These are phyloP conservation scores for Earliella scabrosa DNA, from an alignment of 1,284 basidiomycete genomes.

Conservation along the genomic window DNA sequence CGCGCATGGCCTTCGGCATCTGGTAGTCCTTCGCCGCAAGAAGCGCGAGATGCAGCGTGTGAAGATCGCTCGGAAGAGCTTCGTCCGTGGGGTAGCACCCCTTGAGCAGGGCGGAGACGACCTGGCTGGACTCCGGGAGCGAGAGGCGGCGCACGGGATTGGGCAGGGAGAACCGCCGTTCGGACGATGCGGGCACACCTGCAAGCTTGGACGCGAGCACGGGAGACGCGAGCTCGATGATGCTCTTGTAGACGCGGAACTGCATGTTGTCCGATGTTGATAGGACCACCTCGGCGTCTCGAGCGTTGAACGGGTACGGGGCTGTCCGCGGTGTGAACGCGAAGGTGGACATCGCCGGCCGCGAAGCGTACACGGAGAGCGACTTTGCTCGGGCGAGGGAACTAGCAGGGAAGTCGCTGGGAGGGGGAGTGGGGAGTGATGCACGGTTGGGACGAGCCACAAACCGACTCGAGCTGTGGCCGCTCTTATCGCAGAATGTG, in stretches of 20 bases:
- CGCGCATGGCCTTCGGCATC: slow-evolving; percentile 3
- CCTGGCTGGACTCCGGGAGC: slow-evolving; percentile 1
- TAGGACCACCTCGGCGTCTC: slow-evolving; percentile 43
- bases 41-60: not conserved
- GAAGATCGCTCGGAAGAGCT: not conserved
- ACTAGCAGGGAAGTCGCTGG: not conserved
- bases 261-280: slow-evolving; percentile 50
- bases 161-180: not conserved
- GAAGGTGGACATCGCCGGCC: not conserved
- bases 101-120: not conserved
- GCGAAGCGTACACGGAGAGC: not conserved
- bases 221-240: slow-evolving; percentile 47
- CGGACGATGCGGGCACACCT: not conserved
- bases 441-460: not conserved
- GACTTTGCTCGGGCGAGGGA: not conserved
- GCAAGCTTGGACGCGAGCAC: slow-evolving; percentile 6
- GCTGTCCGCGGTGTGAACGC: not conserved
- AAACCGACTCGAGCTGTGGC: not conserved
- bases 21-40: not conserved
- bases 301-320: not conserved
- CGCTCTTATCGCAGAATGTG: not conserved
- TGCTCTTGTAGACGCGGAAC: slow-evolving; percentile 46
- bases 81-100: not conserved
- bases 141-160: not conserved
- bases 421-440: not conserved